Evolutionary conservation across 2,329 filamentous ascomycete species (phyloP).

Genomic region (Elsinoe fawcettii): DNA sequence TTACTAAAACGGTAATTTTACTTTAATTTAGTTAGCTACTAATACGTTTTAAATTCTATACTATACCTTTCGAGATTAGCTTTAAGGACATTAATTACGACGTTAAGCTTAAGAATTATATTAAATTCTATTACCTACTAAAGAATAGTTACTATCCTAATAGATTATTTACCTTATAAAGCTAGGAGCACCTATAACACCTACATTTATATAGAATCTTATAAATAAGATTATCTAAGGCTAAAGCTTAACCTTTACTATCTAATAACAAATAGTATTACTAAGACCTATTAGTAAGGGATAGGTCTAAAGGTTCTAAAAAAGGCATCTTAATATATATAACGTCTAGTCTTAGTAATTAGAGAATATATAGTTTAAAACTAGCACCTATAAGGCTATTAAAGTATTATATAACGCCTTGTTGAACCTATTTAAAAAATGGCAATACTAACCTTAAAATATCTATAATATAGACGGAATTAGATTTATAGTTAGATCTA

Average conservation of each 20-base stretch:
- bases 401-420: too few relatives aligned
- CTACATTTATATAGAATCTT: background rate
- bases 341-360: too few relatives aligned
- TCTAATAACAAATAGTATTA: too few relatives aligned
- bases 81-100: background rate
- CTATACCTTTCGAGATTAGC: background rate
- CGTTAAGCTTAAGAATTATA: background rate
- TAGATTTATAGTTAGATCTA: too few relatives aligned
- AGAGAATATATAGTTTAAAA: too few relatives aligned
- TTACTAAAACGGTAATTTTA: background rate
- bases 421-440: too few relatives aligned
- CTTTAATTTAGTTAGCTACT: background rate
- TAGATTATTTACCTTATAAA: background rate
- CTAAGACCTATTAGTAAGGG: too few relatives aligned
- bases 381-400: too few relatives aligned
- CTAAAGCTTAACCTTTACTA: background rate
- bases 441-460: too few relatives aligned
- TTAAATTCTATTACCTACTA: background rate
- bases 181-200: background rate
- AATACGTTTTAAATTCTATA: background rate
- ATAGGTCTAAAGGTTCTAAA: too few relatives aligned
- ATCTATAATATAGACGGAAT: too few relatives aligned
- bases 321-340: too few relatives aligned
- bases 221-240: background rate
- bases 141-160: background rate